These are phyloP conservation scores for Penicillium concentricum DNA, from an alignment of 2,329 filamentous ascomycete genomes.

Conservation along the genomic window DNA sequence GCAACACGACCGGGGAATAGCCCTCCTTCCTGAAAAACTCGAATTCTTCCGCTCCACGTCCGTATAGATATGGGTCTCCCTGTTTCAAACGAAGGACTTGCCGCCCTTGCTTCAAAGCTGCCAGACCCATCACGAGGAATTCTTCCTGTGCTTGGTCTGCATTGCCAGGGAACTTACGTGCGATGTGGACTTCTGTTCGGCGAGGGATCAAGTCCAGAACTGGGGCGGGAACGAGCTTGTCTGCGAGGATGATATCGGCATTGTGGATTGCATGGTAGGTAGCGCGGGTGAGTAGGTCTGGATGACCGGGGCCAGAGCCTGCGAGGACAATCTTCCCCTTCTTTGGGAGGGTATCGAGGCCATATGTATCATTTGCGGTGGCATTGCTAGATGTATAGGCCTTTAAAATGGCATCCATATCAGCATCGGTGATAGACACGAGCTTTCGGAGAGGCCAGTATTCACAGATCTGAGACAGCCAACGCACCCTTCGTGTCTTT, in stretches of 20 bases:
- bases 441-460: conserved; percentile 92
- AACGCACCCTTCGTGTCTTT: conserved; percentile 81
- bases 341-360: conserved; percentile 22
- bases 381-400: conserved; percentile 57
- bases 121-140: conserved; percentile 74
- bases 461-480: conserved; percentile 95
- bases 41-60: conserved; percentile 89
- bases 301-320: conserved; percentile 88
- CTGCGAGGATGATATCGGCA: conserved; percentile 51
- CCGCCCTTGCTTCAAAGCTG: conserved; percentile 66
- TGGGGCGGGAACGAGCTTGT: conserved; percentile 64
- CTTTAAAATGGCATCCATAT: conserved; percentile 73
- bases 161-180: conserved; percentile 96
- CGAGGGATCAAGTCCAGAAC: conserved; percentile 89
- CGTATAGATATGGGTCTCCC: conserved; percentile 95
- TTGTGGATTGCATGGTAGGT: conserved; percentile 50
- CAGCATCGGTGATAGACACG: conserved; percentile 73
- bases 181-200: conserved; percentile 84
- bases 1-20: conserved; percentile 70
- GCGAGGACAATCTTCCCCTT: conserved; percentile 79
- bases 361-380: conserved; percentile 15
- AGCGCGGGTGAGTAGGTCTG: conserved; percentile 77
- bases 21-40: conserved; percentile 75
- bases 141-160: conserved; percentile 92
- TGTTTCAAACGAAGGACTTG: conserved; percentile 90